Evolutionary conservation across 2,329 filamentous ascomycete species (phyloP), one percentile per base, ranked within the genome.

Genomic region (Trichophyton verrucosum): DNA sequence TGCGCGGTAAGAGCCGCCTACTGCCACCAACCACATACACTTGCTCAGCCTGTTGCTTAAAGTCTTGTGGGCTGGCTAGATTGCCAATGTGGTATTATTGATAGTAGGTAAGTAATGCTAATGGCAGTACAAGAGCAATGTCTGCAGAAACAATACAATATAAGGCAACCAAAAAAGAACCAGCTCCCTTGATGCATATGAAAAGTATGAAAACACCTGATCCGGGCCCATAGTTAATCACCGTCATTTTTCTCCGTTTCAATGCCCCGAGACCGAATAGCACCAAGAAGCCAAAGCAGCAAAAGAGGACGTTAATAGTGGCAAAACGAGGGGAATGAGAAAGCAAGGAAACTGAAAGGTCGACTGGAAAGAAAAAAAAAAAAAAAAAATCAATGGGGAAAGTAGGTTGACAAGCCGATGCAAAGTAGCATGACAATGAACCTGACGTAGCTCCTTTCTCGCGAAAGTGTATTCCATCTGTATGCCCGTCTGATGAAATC

Each of bases 251-350:
- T 55, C 49, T 55, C 49, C 49, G 20, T 55, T 55, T 17, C 49
- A 55, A 55, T 55, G 49, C 49, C 49, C 49, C 49, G 49, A 55
- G 20, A 55, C 49, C 49, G 9, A 55, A 55, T 33, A 53, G 27
- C 49, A 33, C 49, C 49, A 17, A 6, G 44, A 7, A 20, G 15
- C 24, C 8, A 30, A 53, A 53, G 9, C 33, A 53, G 11, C 46
- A 7, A 51, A 13, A 20, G 2, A 7, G 11, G 42, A 46, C 15
- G 15, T 46, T 46, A 36, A 36, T 36, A 36, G 11, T 13, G 11
- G 9, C 8, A 47, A 47, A 47, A 7, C n/a, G 1, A 47, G 20
- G 20, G 44, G 20, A 46, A 47, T 20, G 4, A 6, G 9, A 17
- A 24, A 17, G n/a, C 9, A 24, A 27, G 15, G n/a, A 6, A 36